Evolutionary conservation across 2,329 filamentous ascomycete species (phyloP).

Genomic region (Fusarium tuaranense): DNA sequence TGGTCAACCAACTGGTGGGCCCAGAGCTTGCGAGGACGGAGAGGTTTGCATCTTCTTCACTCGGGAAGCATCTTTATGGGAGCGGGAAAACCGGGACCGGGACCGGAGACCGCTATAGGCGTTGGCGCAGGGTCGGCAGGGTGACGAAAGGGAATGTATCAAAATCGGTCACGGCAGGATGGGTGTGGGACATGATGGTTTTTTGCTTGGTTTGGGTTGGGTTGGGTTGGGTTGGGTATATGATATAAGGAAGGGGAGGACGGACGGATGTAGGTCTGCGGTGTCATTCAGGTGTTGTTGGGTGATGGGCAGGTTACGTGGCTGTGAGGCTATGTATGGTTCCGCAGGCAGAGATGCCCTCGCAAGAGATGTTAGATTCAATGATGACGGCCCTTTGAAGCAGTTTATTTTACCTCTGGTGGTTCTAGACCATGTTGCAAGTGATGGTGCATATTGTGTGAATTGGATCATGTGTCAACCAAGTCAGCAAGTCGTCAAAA

Average conservation of each 20-base stretch:
- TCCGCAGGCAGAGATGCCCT: constrained; percentile 16
- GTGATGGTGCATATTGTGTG: background rate
- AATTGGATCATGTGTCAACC: background rate
- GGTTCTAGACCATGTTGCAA: background rate
- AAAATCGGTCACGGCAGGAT: constrained; percentile 37
- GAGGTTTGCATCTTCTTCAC: constrained; percentile 17
- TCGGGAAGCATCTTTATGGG: constrained; percentile 31
- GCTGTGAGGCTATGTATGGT: constrained; percentile 25
- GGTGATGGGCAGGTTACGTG: constrained; percentile 13
- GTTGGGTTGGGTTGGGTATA: constrained; percentile 40
- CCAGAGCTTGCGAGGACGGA: constrained; percentile 6
- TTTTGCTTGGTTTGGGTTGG: constrained; percentile 31
- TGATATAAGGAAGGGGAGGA: constrained; percentile 26
- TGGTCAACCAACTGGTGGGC: background rate
- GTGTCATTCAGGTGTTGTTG: constrained; percentile 13
- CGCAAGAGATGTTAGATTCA: constrained; percentile 24
- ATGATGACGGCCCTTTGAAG: constrained; percentile 28
- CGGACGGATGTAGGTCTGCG: background rate
- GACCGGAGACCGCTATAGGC: constrained; percentile 37
- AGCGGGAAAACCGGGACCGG: constrained; percentile 22
- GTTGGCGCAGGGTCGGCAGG: constrained; percentile 42
- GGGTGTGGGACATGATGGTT: constrained; percentile 12
- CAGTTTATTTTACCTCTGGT: background rate
- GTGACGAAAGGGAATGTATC: constrained; percentile 42
- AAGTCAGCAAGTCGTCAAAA: background rate